phyloP scores from a whole-genome alignment of 441 rosid genomes.

The Brassica hybrid region DNA sequence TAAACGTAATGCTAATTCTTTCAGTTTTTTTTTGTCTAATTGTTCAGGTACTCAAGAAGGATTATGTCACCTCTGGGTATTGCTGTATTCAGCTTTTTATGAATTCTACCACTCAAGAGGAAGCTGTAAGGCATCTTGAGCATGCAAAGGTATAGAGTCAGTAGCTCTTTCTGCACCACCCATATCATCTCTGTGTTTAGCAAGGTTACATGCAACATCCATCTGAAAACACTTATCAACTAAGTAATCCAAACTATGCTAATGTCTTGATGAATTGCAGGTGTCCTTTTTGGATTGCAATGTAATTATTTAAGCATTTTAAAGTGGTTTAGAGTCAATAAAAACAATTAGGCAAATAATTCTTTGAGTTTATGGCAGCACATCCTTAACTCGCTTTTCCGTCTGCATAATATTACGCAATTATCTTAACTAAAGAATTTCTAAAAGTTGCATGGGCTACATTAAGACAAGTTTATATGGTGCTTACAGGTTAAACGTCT shows the following conservation, averaged over 20 bases:
- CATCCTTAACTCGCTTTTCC: background rate
- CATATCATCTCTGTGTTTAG: too few species aligned
- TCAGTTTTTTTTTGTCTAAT: background rate
- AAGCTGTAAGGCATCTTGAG: conserved; percentile 90
- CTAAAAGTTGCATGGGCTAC: background rate
- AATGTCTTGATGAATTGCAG: conserved; percentile 17
- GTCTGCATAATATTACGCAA: conserved; percentile 10
- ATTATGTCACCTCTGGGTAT: conserved; percentile 94
- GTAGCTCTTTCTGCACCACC: conserved; percentile 19
- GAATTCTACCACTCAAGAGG: conserved; percentile 91
- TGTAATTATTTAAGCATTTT: background rate
- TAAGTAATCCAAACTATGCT: conserved; percentile 20
- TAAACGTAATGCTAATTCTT: conserved; percentile 14
- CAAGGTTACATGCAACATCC: too few species aligned
- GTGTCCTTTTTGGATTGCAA: background rate
- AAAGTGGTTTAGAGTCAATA: conserved; percentile 2
- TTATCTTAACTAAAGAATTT: background rate
- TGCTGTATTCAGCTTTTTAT: conserved; percentile 95
- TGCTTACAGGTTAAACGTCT: conserved; percentile 6
- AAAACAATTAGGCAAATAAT: background rate
- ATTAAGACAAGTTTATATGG: conserved; percentile 1
- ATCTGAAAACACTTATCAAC: conserved; percentile 2
- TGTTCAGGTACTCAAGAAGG: conserved; percentile 92
- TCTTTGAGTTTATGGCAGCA: background rate
- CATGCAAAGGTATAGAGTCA: conserved; percentile 73